These are phyloP conservation scores for Neoboletus magnificus DNA, from an alignment of 768 basidiomycete genomes.

Conservation along the genomic window DNA sequence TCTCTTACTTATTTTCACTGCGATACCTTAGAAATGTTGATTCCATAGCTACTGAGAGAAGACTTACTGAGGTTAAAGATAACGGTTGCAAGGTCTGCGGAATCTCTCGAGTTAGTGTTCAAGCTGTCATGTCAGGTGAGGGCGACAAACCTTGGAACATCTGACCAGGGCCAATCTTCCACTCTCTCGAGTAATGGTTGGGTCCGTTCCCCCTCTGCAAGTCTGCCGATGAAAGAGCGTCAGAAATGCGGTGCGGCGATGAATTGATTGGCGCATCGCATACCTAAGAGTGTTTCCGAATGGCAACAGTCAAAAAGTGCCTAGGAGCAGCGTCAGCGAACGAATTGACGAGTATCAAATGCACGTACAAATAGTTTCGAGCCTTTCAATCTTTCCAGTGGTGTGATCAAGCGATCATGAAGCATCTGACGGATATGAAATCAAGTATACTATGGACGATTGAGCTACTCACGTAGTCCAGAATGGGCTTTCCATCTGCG, in stretches of 20 bases:
- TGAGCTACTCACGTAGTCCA: constrained; percentile 19
- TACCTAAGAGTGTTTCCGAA: constrained; percentile 27
- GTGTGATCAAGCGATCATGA: constrained; percentile 17
- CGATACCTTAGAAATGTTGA: background rate
- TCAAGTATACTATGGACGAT: background rate
- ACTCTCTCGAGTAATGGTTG: constrained; percentile 15
- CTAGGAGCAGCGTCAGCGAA: constrained; percentile 8
- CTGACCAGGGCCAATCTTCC: constrained; percentile 12
- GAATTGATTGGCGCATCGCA: background rate
- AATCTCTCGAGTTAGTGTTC: background rate
- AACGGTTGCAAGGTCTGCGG: constrained; percentile 6
- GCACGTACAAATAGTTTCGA: constrained; percentile 19
- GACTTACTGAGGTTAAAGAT: constrained; percentile 10
- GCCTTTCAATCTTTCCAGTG: constrained; percentile 16
- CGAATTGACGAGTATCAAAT: background rate
- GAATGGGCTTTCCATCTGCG: constrained; percentile 18
- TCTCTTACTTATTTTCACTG: constrained; percentile 12
- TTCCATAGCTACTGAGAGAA: background rate
- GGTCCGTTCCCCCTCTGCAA: constrained; percentile 13
- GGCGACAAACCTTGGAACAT: constrained; percentile 12
- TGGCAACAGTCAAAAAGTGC: constrained; percentile 32
- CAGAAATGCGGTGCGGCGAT: background rate
- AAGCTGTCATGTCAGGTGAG: background rate
- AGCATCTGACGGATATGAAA: constrained; percentile 14
- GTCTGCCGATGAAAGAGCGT: constrained; percentile 8